Evolutionary conservation across 2,329 filamentous ascomycete genomes (phyloP).

Genomic region (Pseudogymnoascus sp.): DNA sequence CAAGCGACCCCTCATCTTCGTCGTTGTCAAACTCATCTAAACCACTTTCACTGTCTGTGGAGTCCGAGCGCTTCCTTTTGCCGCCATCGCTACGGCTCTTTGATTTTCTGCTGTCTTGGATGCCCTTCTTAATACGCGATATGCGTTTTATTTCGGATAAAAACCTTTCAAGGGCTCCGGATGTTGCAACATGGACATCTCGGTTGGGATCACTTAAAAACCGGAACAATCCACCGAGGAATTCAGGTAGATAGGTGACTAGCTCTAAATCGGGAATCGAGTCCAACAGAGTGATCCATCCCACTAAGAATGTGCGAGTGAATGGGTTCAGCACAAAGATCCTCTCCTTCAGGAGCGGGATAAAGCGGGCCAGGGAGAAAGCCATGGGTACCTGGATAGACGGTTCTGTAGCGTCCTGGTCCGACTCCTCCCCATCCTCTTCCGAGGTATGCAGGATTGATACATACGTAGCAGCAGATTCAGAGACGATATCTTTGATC

Average conservation of each 20-base stretch:
- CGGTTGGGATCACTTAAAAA: constrained; percentile 86
- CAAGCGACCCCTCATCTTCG: constrained; percentile 51
- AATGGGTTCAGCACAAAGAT: constrained; percentile 94
- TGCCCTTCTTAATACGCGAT: constrained; percentile 81
- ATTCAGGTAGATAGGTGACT: constrained; percentile 85
- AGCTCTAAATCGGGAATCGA: constrained; percentile 95
- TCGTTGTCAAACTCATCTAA: constrained; percentile 39
- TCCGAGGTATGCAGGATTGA: constrained; percentile 66
- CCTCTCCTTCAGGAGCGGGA: constrained; percentile 85
- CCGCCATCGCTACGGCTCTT: constrained; percentile 44
- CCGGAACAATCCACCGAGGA: constrained; percentile 78
- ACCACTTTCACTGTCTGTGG: constrained; percentile 56
- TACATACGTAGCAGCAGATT: constrained; percentile 90
- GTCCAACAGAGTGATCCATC: constrained; percentile 90
- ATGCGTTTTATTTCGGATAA: constrained; percentile 92
- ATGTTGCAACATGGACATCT: constrained; percentile 92
- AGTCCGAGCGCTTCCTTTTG: constrained; percentile 61
- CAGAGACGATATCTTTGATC: constrained; percentile 91
- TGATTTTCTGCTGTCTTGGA: constrained; percentile 74
- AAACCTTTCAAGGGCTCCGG: constrained; percentile 81
- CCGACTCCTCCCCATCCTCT: constrained; percentile 41
- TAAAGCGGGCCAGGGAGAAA: constrained; percentile 84
- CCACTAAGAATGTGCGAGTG: constrained; percentile 87
- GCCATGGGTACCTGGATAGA: constrained; percentile 62
- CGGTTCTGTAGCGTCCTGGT: constrained; percentile 37